These are phyloP conservation scores for Penicillium canescens DNA, from an alignment of 495 filamentous ascomycete species.

Conservation along the genomic window DNA sequence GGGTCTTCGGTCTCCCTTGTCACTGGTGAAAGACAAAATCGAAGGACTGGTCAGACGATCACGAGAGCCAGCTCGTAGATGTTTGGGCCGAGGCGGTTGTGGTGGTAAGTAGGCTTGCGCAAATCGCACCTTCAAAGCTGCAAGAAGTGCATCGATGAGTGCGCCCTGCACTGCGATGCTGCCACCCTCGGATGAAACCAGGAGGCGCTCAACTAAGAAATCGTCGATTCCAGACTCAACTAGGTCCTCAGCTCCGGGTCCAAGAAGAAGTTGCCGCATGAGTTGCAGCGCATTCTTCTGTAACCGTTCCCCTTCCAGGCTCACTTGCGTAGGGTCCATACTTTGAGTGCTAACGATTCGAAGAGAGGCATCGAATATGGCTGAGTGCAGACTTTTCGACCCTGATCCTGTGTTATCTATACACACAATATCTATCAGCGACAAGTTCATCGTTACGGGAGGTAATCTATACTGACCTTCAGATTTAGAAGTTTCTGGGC, in stretches of 20 bases:
- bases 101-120: conserved; percentile 42
- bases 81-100: conserved; percentile 35
- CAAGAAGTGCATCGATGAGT: conserved; percentile 72
- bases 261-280: conserved; percentile 73
- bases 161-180: conserved; percentile 62
- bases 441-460: neutral
- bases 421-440: conserved; percentile 6
- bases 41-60: conserved; percentile 49
- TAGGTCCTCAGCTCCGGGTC: conserved; percentile 65
- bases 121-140: conserved; percentile 66
- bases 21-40: conserved; percentile 48
- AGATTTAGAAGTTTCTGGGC: conserved; percentile 22
- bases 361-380: conserved; percentile 38
- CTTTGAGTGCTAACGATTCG: conserved; percentile 30
- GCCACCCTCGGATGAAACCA: conserved; percentile 54
- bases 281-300: conserved; percentile 70
- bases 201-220: conserved; percentile 68
- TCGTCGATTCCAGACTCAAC: conserved; percentile 71
- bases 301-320: conserved; percentile 43
- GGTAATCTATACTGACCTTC: conserved; percentile 29
- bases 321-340: conserved; percentile 7
- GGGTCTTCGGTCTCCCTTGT: conserved; percentile 43
- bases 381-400: conserved; percentile 38
- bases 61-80: conserved; percentile 45
- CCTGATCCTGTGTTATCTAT: conserved; percentile 28